Base-by-base conservation (phyloP, 1,284 basidiomycete species). In the Pseudozyma hubeiensis region DNA sequence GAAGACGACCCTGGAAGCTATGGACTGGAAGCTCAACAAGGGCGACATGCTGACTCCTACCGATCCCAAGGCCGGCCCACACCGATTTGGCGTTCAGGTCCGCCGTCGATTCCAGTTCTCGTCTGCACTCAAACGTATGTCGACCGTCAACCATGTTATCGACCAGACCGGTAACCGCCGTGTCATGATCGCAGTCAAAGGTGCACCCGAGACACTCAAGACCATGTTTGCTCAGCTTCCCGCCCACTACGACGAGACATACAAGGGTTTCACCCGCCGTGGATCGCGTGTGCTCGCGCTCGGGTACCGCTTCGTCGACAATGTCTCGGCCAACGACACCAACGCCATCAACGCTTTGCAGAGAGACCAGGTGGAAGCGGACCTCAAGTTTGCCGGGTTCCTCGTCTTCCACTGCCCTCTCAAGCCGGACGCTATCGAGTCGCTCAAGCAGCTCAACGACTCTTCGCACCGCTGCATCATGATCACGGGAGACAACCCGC, bases 1-100 rank as follows among this genome's bases (percentile, higher is more conserved):
- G 85, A 96, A 96, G 87, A 96, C 93, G 0, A 96, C 96, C 0
- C 87, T 99, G 16, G 93, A 94, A 74, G 92, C 94, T 1, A 88
- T 99, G 48, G 90, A 93, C 63, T 99, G 96, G 96, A 90, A 90
- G 72, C 85, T 99, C 19, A 88, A 87, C 40, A 92, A 91, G 85
- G 92, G 92, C 88, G 76, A 70, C 30, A 37, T 67, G 43, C 40
- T 62, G 40, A 58, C 59, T 35, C 65, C 84, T 43, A 48, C 61
- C 47, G 66, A 73, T 43, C 64, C 70, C 17, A 72, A 75, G 33
- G 63, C 69, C 13, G 60, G 71, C n/a, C 51, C 57, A 35, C 71
- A 77, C 55, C 58, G 62, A 33, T 65, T 64, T 19, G 58, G 57
- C 29, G 73, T 84, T 33, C 70, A 76, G 40, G 75, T 84, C 31